phyloP scores from a whole-genome alignment of 176 grass and related monocot species.

The Hordeum marinum region DNA sequence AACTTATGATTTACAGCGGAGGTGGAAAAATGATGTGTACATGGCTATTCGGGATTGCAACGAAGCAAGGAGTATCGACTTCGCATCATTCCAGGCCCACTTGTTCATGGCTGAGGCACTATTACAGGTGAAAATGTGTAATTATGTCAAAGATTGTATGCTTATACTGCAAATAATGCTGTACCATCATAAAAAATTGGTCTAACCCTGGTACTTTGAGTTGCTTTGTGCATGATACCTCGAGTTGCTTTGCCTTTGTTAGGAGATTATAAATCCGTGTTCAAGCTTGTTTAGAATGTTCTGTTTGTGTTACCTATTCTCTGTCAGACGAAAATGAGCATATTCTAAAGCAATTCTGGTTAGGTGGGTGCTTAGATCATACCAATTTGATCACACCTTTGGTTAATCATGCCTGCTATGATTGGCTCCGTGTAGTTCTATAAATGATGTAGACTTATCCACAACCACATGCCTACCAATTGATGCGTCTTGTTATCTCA shows the following conservation, averaged over 20 bases:
- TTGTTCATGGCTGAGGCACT: slow-evolving; percentile 79
- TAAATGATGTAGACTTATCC: neutral
- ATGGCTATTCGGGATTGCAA: slow-evolving; percentile 93
- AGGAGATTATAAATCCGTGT: neutral
- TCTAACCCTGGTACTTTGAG: neutral
- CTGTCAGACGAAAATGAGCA: neutral
- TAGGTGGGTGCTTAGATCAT: neutral
- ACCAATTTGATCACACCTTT: neutral
- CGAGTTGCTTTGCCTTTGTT: neutral
- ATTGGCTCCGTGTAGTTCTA: neutral
- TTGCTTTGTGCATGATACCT: neutral
- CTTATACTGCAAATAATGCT: slow-evolving; percentile 5
- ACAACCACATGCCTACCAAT: neutral
- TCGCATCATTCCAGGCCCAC: slow-evolving; percentile 64
- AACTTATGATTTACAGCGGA: slow-evolving; percentile 63
- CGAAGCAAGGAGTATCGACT: slow-evolving; percentile 53
- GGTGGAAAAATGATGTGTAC: slow-evolving; percentile 96
- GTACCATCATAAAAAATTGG: neutral
- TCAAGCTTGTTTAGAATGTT: neutral
- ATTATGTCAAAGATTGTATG: neutral
- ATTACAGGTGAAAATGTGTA: slow-evolving; percentile 53
- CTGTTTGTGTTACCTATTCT: neutral
- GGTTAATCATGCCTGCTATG: neutral
- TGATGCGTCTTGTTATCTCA: neutral
- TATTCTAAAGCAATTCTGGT: neutral